Percentiles rank a stretch among this genome's conserved stretches.
Conservation (phyloP, 768 basidiomycete species). For the Suillus bovinus region DNA sequence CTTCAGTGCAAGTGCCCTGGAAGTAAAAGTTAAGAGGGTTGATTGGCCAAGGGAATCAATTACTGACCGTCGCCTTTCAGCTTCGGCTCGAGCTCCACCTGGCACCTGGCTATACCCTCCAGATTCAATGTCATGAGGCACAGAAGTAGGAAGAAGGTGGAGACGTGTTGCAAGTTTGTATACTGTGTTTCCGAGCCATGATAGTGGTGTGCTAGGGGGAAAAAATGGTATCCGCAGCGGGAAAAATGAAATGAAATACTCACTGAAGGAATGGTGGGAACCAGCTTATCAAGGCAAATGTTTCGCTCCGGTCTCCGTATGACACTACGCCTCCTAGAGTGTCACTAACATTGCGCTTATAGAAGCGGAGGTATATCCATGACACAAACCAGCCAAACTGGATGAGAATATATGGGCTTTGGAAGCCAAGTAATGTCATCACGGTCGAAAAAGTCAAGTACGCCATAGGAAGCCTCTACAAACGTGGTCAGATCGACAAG, state of each 20-base stretch:
- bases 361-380: conserved; percentile 96
- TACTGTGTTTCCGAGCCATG: conserved; percentile 63
- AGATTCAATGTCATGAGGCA: conserved; percentile 62
- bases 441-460: conserved; percentile 90
- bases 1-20: conserved; percentile 92
- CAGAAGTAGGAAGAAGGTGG: conserved; percentile 69
- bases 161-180: conserved; percentile 67
- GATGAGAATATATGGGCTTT: conserved; percentile 89
- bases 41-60: background rate
- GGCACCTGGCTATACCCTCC: conserved; percentile 75
- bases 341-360: conserved; percentile 83
- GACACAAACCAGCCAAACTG: conserved; percentile 99
- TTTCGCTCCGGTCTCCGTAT: conserved; percentile 94
- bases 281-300: conserved; percentile 93
- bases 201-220: conserved; percentile 67
- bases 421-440: conserved; percentile 79
- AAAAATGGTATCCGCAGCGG: background rate
- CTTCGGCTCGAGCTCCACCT: conserved; percentile 91
- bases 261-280: conserved; percentile 96
- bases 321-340: conserved; percentile 59
- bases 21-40: conserved; percentile 12
- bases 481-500: conserved; percentile 8
- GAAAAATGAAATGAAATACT: conserved; percentile 33
- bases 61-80: conserved; percentile 86
- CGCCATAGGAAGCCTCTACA: conserved; percentile 90